Evolutionary conservation across 1,284 basidiomycete species (phyloP).

Genomic region (Pseudozyma sp.): DNA sequence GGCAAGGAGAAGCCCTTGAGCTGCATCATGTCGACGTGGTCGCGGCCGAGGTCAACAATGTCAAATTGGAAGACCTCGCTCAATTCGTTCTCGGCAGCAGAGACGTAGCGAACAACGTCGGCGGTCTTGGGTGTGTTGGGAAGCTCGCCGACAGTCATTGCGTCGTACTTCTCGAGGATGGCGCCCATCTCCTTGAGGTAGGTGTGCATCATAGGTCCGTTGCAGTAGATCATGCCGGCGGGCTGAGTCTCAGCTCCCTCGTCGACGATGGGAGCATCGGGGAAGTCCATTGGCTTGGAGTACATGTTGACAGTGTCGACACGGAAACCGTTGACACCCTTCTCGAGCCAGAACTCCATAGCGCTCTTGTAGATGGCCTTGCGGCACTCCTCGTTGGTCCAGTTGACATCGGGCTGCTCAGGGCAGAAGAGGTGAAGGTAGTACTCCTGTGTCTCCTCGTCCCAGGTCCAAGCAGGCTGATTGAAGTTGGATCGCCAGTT

Average conservation of each 20-base stretch:
- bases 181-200: slow-evolving; percentile 77
- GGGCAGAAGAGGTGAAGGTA: slow-evolving; percentile 79
- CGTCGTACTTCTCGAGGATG: slow-evolving; percentile 69
- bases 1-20: slow-evolving; percentile 73
- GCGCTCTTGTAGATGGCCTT: slow-evolving; percentile 74
- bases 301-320: slow-evolving; percentile 65
- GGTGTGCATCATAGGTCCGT: slow-evolving; percentile 73
- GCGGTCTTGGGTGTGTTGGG: slow-evolving; percentile 69
- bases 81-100: slow-evolving; percentile 76
- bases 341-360: slow-evolving; percentile 80
- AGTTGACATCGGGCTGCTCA: slow-evolving; percentile 83
- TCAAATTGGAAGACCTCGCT: slow-evolving; percentile 76
- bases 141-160: slow-evolving; percentile 79
- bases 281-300: slow-evolving; percentile 64
- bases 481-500: slow-evolving; percentile 81
- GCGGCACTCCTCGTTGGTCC: slow-evolving; percentile 76
- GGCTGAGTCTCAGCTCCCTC: slow-evolving; percentile 75
- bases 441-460: slow-evolving; percentile 78
- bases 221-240: slow-evolving; percentile 70
- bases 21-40: slow-evolving; percentile 69
- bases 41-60: slow-evolving; percentile 73
- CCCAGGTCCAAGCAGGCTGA: slow-evolving; percentile 81
- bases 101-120: slow-evolving; percentile 75
- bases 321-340: slow-evolving; percentile 80
- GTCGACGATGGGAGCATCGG: slow-evolving; percentile 70